phyloP scores from a whole-genome alignment of 2,329 filamentous ascomycete species.

The Sclerotinia minor region DNA sequence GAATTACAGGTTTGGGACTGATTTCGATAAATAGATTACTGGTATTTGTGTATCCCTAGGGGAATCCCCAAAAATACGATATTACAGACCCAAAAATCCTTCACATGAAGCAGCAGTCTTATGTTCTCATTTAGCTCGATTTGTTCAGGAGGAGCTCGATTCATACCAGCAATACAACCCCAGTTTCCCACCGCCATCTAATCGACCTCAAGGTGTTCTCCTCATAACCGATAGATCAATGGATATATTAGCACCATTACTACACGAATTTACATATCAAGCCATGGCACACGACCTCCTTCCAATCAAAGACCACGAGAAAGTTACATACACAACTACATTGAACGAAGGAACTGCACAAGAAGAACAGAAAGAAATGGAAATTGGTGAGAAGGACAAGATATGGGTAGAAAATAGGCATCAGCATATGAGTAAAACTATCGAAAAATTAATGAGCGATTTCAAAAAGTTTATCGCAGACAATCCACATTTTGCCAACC shows the following conservation, averaged over 20 bases:
- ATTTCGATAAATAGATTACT: slow-evolving; percentile 61
- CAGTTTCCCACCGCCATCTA: slow-evolving; percentile 78
- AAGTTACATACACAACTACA: slow-evolving; percentile 78
- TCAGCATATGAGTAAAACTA: slow-evolving; percentile 96
- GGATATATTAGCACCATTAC: slow-evolving; percentile 81
- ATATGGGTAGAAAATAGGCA: slow-evolving; percentile 96
- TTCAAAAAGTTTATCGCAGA: slow-evolving; percentile 89
- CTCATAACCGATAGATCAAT: slow-evolving; percentile 90
- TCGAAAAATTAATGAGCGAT: slow-evolving; percentile 87
- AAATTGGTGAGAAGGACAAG: slow-evolving; percentile 85
- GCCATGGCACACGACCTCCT: slow-evolving; percentile 96
- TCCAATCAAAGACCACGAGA: slow-evolving; percentile 84
- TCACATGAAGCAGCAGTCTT: slow-evolving; percentile 86
- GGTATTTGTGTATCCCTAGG: slow-evolving; percentile 88
- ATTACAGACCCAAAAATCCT: slow-evolving; percentile 74
- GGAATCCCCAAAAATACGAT: slow-evolving; percentile 90
- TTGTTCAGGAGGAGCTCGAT: slow-evolving; percentile 89
- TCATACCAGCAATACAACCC: slow-evolving; percentile 81
- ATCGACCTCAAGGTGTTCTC: slow-evolving; percentile 77
- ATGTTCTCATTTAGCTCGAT: slow-evolving; percentile 82
- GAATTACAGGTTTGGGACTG: slow-evolving; percentile 24
- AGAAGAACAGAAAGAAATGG: slow-evolving; percentile 83
- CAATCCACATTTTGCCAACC: slow-evolving; percentile 88
- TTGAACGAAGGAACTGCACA: slow-evolving; percentile 72
- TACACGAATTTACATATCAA: slow-evolving; percentile 98